A percentile compares a stretch with the other conserved stretches of the same genome.
These are phyloP conservation scores for Malassezia nana DNA, from an alignment of 1,284 basidiomycete genomes.

Conservation along the genomic window DNA sequence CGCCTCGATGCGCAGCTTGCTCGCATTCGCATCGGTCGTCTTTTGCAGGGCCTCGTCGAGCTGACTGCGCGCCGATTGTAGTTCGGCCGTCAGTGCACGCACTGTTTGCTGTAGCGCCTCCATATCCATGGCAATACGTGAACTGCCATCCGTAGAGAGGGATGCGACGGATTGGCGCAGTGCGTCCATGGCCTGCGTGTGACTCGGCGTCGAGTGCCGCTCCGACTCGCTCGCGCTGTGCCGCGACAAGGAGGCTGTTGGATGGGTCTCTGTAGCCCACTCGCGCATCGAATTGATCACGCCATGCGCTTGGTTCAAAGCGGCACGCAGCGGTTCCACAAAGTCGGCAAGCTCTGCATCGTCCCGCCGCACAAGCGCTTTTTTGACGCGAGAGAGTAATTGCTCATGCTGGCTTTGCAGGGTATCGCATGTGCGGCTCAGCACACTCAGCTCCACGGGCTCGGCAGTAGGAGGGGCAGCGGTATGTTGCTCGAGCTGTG, in stretches of 20 bases:
- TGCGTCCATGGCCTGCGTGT: not conserved
- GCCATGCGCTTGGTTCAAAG: constrained; percentile 13
- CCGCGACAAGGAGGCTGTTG: not conserved
- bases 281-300: constrained; percentile 13
- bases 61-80: constrained; percentile 4
- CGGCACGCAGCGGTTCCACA: not conserved
- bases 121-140: constrained; percentile 1
- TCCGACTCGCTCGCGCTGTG: not conserved
- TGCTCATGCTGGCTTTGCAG: constrained; percentile 12
- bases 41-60: constrained; percentile 4
- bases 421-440: not conserved
- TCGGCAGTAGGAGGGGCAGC: not conserved
- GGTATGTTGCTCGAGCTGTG: not conserved
- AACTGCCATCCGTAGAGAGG: constrained; percentile 1
- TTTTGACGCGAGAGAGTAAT: not conserved
- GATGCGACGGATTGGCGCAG: not conserved
- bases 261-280: not conserved
- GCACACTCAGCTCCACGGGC: not conserved
- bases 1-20: constrained; percentile 11
- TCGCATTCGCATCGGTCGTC: not conserved
- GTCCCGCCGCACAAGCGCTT: not conserved
- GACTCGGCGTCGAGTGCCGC: constrained; percentile 1
- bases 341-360: not conserved
- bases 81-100: constrained; percentile 7
- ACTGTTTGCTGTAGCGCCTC: constrained; percentile 5